phyloP scores from a whole-genome alignment of 352 stramenopile genomes.

The Elongisporangium prolatum region DNA sequence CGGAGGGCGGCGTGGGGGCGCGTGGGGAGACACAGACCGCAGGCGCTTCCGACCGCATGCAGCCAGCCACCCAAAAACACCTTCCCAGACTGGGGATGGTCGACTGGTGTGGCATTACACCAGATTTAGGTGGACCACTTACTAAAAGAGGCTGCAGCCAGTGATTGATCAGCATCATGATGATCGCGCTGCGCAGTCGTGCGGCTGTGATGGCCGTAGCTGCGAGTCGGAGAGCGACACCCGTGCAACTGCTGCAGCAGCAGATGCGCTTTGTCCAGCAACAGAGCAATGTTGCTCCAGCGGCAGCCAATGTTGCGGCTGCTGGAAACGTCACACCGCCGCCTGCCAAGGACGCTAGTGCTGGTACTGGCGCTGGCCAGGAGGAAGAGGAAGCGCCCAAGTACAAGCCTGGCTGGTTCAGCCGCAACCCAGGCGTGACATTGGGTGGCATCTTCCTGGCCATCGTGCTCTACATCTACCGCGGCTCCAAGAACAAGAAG shows the following conservation, averaged over 20 bases:
- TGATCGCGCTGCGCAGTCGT: background rate
- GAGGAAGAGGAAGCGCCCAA: slow-evolving; percentile 49
- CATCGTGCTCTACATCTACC: slow-evolving; percentile 73
- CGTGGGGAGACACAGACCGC: background rate
- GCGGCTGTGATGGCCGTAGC: background rate
- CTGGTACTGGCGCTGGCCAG: background rate
- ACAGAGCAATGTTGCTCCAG: background rate
- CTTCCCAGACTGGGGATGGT: background rate
- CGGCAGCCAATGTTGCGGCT: background rate
- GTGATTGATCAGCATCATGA: background rate
- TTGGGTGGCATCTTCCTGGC: slow-evolving; percentile 61
- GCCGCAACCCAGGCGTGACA: slow-evolving; percentile 75
- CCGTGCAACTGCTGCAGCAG: background rate
- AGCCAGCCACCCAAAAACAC: background rate
- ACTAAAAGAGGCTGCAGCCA: background rate
- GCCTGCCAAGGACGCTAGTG: background rate
- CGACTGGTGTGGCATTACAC: background rate
- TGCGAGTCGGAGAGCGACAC: background rate
- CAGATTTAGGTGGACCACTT: background rate
- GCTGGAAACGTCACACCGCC: background rate
- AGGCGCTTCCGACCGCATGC: background rate
- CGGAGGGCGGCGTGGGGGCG: background rate
- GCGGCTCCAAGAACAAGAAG: slow-evolving; percentile 65
- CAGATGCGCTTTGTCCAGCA: background rate
- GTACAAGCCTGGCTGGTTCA: slow-evolving; percentile 85